Percentiles rank a stretch among this genome's conserved stretches.
These are phyloP conservation scores for Pseudopithomyces maydicus DNA, from an alignment of 2,329 filamentous ascomycete species.

Conservation along the genomic window DNA sequence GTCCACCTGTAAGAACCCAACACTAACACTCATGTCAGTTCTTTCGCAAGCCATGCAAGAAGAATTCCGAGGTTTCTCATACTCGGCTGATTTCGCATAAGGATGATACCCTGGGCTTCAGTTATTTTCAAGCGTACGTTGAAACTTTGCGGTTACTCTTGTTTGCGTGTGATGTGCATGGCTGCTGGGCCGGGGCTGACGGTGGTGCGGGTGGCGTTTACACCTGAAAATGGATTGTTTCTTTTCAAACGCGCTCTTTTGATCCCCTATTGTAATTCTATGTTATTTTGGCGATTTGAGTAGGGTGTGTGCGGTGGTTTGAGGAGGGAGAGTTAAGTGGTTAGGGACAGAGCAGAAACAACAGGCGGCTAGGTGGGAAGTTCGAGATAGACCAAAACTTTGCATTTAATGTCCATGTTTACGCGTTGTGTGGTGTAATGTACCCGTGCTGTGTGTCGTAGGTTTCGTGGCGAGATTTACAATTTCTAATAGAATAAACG, in stretches of 20 bases:
- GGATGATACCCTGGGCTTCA: constrained; percentile 23
- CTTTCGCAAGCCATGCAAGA: constrained; percentile 99
- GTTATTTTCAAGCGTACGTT: constrained; percentile 13
- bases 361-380: not conserved
- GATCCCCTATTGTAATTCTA: constrained; percentile 1
- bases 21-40: constrained; percentile 59
- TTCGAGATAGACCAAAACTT: not conserved
- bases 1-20: constrained; percentile 11
- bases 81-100: constrained; percentile 83
- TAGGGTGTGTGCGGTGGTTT: not conserved
- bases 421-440: not conserved
- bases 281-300: not conserved
- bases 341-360: not conserved
- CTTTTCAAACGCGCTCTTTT: not conserved
- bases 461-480: too few species aligned
- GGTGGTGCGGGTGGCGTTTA: not conserved
- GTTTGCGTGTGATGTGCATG: constrained; percentile 4
- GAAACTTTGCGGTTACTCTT: constrained; percentile 8
- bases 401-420: not conserved
- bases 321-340: not conserved
- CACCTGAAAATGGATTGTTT: not conserved
- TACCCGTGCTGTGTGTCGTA: not conserved
- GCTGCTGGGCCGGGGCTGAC: not conserved
- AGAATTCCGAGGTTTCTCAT: constrained; percentile 98
- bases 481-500: too few species aligned